Base-by-base conservation (phyloP, 352 stramenopile genomes). In the Phytophthora macrochlamydospora region DNA sequence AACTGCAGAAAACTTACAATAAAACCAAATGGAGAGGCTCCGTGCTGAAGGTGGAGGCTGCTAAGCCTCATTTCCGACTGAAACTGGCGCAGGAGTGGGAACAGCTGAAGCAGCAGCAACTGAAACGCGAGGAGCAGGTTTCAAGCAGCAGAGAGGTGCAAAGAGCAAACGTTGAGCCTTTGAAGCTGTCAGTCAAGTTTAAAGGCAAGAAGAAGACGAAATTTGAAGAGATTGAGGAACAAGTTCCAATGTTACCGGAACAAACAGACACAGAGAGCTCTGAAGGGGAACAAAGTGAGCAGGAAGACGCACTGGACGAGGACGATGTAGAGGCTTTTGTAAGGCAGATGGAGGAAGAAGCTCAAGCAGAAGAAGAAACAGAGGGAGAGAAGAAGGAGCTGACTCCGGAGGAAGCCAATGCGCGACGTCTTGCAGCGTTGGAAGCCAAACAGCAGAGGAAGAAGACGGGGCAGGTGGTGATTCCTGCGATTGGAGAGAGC, bases 21-120 rank as follows among this genome's bases (percentile, higher is more conserved):
- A 73, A 76, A 11, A 92, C 82, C 13, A 94, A 94, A 61, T 94
- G 86, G 86, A 73, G 81, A 9, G 81, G 83, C 11, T 73, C 56
- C 7, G 52, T 90, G 50, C 67, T 94, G 12, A 75, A 76, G 31
- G 79, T 94, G 51, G 81, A 91, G 54, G 18, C 48, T n/a, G 86
- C 86, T 1, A 74, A 75, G 49, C 75, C 74, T 9, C 76, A 89
- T 56, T 94, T 76, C 52, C 31, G 76, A 37, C 49, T 64, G 35
- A 71, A 80, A 14, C 59, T 92, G 42, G 56, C 71, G 55, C 43
- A 57, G 13, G 83, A 92, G 64, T 82, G 78, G 60, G 49, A 18
- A 7, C 49, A 51, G 37, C 55, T 18, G 18, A 51, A 54, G 33
- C 46, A 24, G 18, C 18, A 24, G 18, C 18, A 24, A 24, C 18